Conservation (phyloP, 1,139 yeast species). For the Kluyveromyces marxianus region DNA sequence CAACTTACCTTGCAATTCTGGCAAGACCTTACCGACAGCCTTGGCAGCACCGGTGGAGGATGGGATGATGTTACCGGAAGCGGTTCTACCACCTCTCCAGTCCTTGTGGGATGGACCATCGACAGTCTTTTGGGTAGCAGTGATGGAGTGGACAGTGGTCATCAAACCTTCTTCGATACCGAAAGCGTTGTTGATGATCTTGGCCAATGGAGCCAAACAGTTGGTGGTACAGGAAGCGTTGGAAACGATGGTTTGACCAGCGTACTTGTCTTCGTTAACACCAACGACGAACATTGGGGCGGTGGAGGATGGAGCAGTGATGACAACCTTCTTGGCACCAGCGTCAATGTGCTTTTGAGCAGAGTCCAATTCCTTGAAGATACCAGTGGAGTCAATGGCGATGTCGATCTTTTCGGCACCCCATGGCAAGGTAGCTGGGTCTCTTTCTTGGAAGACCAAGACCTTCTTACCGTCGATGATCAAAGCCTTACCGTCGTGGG, state of each 20-base stretch:
- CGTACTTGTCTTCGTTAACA: slow-evolving; percentile 72
- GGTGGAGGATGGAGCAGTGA: slow-evolving; percentile 80
- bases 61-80: slow-evolving; percentile 86
- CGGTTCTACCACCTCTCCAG: slow-evolving; percentile 95
- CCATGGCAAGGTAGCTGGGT: slow-evolving; percentile 81
- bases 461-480: slow-evolving; percentile 62
- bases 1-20: slow-evolving; percentile 77
- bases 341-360: slow-evolving; percentile 78
- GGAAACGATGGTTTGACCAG: slow-evolving; percentile 65
- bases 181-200: slow-evolving; percentile 68
- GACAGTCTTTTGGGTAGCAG: slow-evolving; percentile 86
- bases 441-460: slow-evolving; percentile 69
- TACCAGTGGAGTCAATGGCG: slow-evolving; percentile 85
- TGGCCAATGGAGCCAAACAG: slow-evolving; percentile 86
- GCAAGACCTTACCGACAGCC: slow-evolving; percentile 87
- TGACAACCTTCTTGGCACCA: slow-evolving; percentile 84
- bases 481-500: slow-evolving; percentile 52
- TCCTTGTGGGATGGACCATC: slow-evolving; percentile 93
- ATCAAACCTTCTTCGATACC: slow-evolving; percentile 82
- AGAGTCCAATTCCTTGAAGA: slow-evolving; percentile 70
- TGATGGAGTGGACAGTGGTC: slow-evolving; percentile 87
- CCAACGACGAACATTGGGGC: slow-evolving; percentile 90
- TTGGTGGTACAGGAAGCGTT: slow-evolving; percentile 88
- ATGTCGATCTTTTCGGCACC: slow-evolving; percentile 66
- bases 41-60: slow-evolving; percentile 90